Evolutionary conservation across 805 yeast species (phyloP).

Genomic region (Schizosaccharomyces japonicus): DNA sequence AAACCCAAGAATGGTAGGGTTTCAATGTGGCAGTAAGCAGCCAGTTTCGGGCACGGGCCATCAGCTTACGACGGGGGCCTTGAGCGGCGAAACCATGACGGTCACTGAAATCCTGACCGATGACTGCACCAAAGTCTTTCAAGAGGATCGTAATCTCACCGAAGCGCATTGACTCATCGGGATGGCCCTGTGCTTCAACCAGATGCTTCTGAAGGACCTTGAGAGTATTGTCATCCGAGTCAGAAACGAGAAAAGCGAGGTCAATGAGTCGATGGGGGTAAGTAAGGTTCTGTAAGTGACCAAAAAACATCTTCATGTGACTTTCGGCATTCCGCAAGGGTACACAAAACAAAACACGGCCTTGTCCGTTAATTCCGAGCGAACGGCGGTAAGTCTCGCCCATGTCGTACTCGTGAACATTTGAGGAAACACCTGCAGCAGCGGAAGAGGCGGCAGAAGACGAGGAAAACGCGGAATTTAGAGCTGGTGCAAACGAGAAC

Average conservation of each 20-base stretch:
- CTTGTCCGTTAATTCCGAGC: constrained; percentile 56
- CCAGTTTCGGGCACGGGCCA: constrained; percentile 96
- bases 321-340: constrained; percentile 82
- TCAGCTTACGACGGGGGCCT: constrained; percentile 78
- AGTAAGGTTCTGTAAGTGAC: constrained; percentile 53
- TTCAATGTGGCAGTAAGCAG: constrained; percentile 59
- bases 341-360: constrained; percentile 61
- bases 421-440: constrained; percentile 5
- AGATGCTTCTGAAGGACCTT: constrained; percentile 32
- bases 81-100: constrained; percentile 92
- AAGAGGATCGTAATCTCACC: constrained; percentile 59
- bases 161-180: constrained; percentile 35
- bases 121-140: constrained; percentile 78
- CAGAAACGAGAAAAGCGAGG: constrained; percentile 57
- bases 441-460: not conserved
- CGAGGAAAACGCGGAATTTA: not conserved
- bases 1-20: constrained; percentile 87
- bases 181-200: constrained; percentile 32
- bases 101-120: constrained; percentile 82
- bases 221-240: constrained; percentile 67
- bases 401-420: constrained; percentile 52
- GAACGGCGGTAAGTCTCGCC: constrained; percentile 37
- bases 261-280: constrained; percentile 48
- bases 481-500: not conserved
- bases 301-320: constrained; percentile 73